phyloP scores from a whole-genome alignment of 2,329 filamentous ascomycete genomes.

The Cladosporium cucumerinum region DNA sequence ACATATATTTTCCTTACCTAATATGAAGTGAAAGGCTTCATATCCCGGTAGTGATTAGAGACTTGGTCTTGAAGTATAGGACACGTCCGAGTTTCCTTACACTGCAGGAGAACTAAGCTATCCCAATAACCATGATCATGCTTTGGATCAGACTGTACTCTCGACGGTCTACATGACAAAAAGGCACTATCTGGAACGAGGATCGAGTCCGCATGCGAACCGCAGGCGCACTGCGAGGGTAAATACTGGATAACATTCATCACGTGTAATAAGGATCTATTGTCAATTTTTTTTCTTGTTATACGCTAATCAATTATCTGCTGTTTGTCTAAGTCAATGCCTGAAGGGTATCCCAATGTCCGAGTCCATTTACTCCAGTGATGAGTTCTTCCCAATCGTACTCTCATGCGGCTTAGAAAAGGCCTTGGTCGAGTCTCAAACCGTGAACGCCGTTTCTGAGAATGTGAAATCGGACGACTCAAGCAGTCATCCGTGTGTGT shows the following conservation, averaged over 20 bases:
- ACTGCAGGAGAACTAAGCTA: too few species aligned
- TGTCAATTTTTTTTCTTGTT: not conserved
- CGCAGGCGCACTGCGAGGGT: not conserved
- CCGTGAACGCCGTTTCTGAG: not conserved
- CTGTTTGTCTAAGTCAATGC: not conserved
- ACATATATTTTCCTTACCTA: too few species aligned
- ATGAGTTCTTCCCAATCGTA: not conserved
- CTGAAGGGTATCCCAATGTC: conserved; percentile 1
- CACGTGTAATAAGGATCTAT: not conserved
- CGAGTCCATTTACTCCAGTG: not conserved
- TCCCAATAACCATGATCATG: too few species aligned
- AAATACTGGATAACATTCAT: not conserved
- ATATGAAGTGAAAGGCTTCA: too few species aligned
- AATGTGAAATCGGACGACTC: not conserved
- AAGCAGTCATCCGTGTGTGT: not conserved
- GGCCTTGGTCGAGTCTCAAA: not conserved
- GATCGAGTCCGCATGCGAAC: not conserved
- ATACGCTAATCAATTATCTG: conserved; percentile 3
- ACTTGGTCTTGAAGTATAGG: too few species aligned
- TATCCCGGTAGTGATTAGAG: too few species aligned
- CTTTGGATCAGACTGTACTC: too few species aligned
- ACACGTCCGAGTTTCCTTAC: too few species aligned
- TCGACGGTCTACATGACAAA: not conserved
- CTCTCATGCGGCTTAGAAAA: not conserved
- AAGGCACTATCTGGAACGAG: not conserved